These are phyloP conservation scores for Ceratobasidium sp. DNA, from an alignment of 1,284 basidiomycete species.

Conservation along the genomic window DNA sequence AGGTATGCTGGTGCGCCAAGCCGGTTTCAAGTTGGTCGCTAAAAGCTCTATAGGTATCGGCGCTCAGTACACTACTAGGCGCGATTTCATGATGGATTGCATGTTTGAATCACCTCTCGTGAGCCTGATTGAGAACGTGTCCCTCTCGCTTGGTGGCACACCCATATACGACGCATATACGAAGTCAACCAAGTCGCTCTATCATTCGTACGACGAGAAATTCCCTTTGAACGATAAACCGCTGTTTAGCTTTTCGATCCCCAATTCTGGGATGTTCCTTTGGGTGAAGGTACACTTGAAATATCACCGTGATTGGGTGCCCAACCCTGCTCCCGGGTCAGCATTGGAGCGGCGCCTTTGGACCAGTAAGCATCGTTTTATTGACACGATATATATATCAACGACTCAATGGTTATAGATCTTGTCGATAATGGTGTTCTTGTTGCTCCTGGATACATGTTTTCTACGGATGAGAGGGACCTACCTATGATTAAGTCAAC, in stretches of 20 bases:
- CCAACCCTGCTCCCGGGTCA: conserved; percentile 58
- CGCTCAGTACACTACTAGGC: conserved; percentile 67
- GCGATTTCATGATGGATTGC: conserved; percentile 72
- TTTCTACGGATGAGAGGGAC: conserved; percentile 59
- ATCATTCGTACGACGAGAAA: conserved; percentile 64
- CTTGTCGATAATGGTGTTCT: conserved; percentile 73
- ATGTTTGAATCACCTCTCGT: conserved; percentile 58
- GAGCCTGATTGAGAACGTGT: conserved; percentile 3
- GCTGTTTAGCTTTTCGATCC: conserved; percentile 78
- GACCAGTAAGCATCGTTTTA: conserved; percentile 50
- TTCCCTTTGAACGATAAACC: conserved; percentile 55
- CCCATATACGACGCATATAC: conserved; percentile 25
- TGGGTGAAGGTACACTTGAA: conserved; percentile 79
- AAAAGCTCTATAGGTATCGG: conserved; percentile 62
- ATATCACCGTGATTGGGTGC: conserved; percentile 62
- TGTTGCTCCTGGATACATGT: conserved; percentile 72
- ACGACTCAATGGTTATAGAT: conserved; percentile 49
- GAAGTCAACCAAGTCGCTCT: conserved; percentile 46
- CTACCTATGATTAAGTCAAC: conserved; percentile 13
- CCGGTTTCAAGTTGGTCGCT: neutral
- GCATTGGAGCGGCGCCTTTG: conserved; percentile 70
- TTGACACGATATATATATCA: neutral
- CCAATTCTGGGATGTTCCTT: conserved; percentile 77
- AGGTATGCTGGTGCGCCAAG: conserved; percentile 59
- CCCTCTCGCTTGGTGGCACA: conserved; percentile 4